Base-by-base conservation (phyloP, 345 rosid species). In the Orychophragmus violaceus region DNA sequence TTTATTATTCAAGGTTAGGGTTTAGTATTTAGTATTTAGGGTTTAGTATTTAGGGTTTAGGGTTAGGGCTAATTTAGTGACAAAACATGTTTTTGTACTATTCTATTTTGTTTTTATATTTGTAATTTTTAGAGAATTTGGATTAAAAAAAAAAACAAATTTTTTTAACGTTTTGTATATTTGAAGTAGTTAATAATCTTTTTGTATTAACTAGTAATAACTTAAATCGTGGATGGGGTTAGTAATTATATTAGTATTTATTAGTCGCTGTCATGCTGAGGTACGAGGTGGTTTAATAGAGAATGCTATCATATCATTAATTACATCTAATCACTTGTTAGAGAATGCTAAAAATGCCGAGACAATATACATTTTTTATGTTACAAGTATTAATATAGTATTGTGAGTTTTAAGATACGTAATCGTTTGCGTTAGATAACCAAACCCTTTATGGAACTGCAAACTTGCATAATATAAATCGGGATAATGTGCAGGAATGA, bases 401-500 rank as follows among this genome's bases (percentile, higher is more conserved):
- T 27, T n/a, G 16, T 23, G 23, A 49, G 2, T 14, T 50, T 30
- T 25, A 42, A 68, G 27, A 68, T 36, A 49, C 58, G 66, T 48
- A 35, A 33, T 48, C 7, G 36, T 27, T 23, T 58, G 42, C 45
- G 8, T 18, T 53, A 7, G 28, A 37, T 52, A 64, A 24, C 12
- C 22, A 10, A 25, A 52, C 11, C 50, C 59, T 12, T 17, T 8
- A 19, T 42, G 13, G 23, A 66, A 54, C 1, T 48, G 53, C 28
- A 22, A 48, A 48, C 28, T 23, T 39, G 13, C 22, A 52, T 6
- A n/a, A 7, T 53, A 18, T 54, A 28, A 56, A 9, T 21, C 22
- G 2, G 53, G 39, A 33, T 60, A 53, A 54, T 63, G 64, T n/a
- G n/a, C n/a, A n/a, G n/a, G n/a, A n/a, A 37, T 62, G 36, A 23